Percentiles rank a stretch among this genome's conserved stretches.
These are phyloP conservation scores for Alternaria sp. DNA, from an alignment of 2,329 filamentous ascomycete genomes.

Conservation along the genomic window DNA sequence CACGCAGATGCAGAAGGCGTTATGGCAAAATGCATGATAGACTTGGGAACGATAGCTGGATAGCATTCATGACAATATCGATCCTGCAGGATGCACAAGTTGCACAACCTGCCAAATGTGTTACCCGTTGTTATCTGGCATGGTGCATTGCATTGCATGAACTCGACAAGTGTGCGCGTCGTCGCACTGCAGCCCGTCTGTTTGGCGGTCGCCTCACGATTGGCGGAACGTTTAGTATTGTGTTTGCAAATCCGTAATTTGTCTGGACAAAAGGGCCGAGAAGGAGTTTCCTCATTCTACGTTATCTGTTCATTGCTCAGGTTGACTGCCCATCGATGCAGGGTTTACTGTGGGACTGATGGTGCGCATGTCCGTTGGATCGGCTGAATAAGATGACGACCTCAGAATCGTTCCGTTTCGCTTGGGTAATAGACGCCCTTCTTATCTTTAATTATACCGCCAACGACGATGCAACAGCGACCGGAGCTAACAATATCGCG, in stretches of 20 bases:
- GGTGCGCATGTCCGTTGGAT: conserved; percentile 4
- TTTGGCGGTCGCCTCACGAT: conserved; percentile 3
- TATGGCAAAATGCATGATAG: conserved; percentile 7
- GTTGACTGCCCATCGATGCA: neutral
- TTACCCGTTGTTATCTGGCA: conserved; percentile 4
- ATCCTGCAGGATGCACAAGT: conserved; percentile 11
- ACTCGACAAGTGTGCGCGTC: neutral
- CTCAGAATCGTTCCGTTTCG: conserved; percentile 1
- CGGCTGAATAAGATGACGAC: conserved; percentile 6
- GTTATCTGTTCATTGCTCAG: conserved; percentile 6
- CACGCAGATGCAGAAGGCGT: neutral
- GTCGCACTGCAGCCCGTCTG: conserved; percentile 9
- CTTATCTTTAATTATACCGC: conserved; percentile 15
- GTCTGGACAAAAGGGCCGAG: conserved; percentile 10
- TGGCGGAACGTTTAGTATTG: conserved; percentile 9
- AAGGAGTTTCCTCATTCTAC: neutral
- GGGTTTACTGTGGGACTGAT: conserved; percentile 2
- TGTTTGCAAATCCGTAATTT: conserved; percentile 1
- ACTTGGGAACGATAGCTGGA: conserved; percentile 1
- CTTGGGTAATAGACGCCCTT: conserved; percentile 1
- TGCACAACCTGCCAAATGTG: conserved; percentile 11
- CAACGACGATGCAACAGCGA: neutral
- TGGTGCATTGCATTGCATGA: conserved; percentile 14
- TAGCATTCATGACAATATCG: conserved; percentile 5
- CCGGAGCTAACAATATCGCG: neutral